phyloP scores from a whole-genome alignment of 1,139 yeast species.

The Hemisphaericaspora xylanilytica region DNA sequence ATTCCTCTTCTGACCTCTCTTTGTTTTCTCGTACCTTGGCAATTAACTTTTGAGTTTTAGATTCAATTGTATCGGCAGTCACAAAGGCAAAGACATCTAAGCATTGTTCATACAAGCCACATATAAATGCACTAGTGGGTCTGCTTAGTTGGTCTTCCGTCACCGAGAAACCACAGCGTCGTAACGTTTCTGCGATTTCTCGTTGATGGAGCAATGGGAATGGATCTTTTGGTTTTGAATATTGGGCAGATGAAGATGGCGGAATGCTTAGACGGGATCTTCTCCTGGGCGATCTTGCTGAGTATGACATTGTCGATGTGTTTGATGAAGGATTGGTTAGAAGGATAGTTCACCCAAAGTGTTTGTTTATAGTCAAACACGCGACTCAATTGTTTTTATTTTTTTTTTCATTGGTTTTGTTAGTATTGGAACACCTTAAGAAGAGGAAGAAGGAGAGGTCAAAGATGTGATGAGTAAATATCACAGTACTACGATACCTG shows the following conservation, averaged over 20 bases:
- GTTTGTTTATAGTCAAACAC: too few species aligned
- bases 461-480: too few species aligned
- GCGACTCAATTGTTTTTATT: too few species aligned
- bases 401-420: too few species aligned
- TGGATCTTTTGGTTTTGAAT: slow-evolving; percentile 22
- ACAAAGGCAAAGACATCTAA: too few species aligned
- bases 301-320: neutral
- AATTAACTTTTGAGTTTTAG: slow-evolving; percentile 10
- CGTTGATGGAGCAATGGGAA: slow-evolving; percentile 68
- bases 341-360: too few species aligned
- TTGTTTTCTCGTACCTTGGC: slow-evolving; percentile 6
- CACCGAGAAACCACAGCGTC: slow-evolving; percentile 61
- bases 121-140: slow-evolving; percentile 67
- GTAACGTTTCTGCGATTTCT: slow-evolving; percentile 63
- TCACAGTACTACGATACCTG: too few species aligned
- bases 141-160: slow-evolving; percentile 60
- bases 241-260: neutral
- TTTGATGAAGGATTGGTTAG: too few species aligned
- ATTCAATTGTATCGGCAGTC: slow-evolving; percentile 43
- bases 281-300: neutral
- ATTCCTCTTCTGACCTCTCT: neutral
- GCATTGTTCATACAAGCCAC: slow-evolving; percentile 64
- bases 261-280: neutral
- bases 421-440: too few species aligned
- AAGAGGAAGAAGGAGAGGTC: too few species aligned